Evolutionary conservation across 2,329 filamentous ascomycete species (phyloP), one percentile per base, ranked within the genome.

Genomic region (Diplodia sapinea): DNA sequence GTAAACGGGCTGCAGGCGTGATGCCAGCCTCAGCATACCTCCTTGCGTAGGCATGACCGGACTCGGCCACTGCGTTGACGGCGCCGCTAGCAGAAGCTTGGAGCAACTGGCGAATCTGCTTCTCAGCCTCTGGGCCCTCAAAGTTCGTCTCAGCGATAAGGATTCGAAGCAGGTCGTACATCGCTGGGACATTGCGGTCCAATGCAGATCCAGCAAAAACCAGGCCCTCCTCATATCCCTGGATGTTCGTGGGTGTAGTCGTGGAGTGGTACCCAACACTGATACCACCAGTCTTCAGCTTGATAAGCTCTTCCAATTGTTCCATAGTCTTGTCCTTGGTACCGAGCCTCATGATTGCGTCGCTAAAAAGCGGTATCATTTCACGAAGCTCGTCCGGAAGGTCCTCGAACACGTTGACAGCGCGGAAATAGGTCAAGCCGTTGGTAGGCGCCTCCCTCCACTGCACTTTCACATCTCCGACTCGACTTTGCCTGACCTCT

Each of bases 371-470:
- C 0, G 95, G 95, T 57, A 98, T 87, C 68, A 98, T 83, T 72
- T 92, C 85, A 64, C 95, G 87, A 64, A 98, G 85, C 70, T 97
- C 92, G 69, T 94, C 89, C 0, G 94, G 93, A 15, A 99, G 82
- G 69, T 91, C 88, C 54, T 92, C 86, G 66, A 98, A 84, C 0
- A 87, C 85, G 76, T 96, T 93, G 77, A 98, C 87, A 3, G 93
- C 93, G 68, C 94, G 90, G 82, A 99, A 97, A 77, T 99, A 99
- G 1, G 94, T 98, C 68, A 99, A 82, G 0, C 95, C 95, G 73
- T 99, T 99, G 0, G 95, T 99, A 2, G 93, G 91, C 8, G 94
- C 93, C 78, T 96, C 92, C 62, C 91, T 89, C 93, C 94, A 97
- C 73, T 97, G 92, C 4, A 95, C 87, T 55, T 90, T 88, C 50